phyloP scores from a whole-genome alignment of 2,329 filamentous ascomycete genomes.

The Pestalotiopsis sp. region DNA sequence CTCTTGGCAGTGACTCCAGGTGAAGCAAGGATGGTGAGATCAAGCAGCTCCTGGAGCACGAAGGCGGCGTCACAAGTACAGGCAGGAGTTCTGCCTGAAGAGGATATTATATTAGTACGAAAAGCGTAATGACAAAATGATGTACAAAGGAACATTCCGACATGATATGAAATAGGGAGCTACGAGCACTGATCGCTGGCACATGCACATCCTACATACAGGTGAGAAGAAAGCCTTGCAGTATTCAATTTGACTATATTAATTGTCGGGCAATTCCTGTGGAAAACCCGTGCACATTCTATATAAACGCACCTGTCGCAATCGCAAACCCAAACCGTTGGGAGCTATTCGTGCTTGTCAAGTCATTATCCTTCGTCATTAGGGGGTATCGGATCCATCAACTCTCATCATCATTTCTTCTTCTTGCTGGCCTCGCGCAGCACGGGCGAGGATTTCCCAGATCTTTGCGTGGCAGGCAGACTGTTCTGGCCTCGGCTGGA shows the following conservation, averaged over 20 bases:
- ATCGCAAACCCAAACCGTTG: neutral
- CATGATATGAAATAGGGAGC: neutral
- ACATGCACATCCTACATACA: neutral
- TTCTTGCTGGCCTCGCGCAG: neutral
- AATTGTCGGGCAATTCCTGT: neutral
- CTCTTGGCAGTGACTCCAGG: conserved; percentile 39
- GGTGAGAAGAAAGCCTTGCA: neutral
- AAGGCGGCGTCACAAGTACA: neutral
- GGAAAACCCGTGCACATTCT: neutral
- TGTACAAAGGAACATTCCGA: neutral
- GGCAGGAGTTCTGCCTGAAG: neutral
- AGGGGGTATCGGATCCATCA: conserved; percentile 13
- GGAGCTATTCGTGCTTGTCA: neutral
- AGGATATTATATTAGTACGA: neutral
- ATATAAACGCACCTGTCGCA: neutral
- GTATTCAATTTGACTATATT: neutral
- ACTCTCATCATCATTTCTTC: conserved; percentile 9
- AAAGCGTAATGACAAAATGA: neutral
- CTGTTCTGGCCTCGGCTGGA: neutral
- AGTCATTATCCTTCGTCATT: neutral
- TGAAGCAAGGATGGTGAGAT: conserved; percentile 31
- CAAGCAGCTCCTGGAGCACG: neutral
- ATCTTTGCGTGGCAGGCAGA: neutral
- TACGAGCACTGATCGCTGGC: neutral
- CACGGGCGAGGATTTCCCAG: neutral